Evolutionary conservation across 176 grass and related monocot species (phyloP).

Genomic region (Stipa capillata): DNA sequence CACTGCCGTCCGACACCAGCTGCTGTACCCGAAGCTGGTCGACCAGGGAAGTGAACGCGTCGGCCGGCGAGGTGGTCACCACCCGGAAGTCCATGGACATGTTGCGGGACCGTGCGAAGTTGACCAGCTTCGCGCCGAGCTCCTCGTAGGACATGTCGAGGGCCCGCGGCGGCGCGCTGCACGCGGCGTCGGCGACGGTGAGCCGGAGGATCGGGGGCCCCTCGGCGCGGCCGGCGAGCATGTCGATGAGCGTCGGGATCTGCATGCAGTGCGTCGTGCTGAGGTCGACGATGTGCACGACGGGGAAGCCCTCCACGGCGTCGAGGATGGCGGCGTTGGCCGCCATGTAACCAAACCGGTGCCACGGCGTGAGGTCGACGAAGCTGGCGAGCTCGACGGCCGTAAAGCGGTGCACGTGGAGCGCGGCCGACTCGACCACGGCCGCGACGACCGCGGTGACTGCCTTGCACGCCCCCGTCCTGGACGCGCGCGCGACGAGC

Average conservation of each 20-base stretch:
- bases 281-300: constrained; percentile 81
- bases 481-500: constrained; percentile 75
- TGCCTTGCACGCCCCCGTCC: constrained; percentile 81
- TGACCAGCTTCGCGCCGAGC: constrained; percentile 62
- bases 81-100: constrained; percentile 73
- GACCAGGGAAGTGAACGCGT: constrained; percentile 56
- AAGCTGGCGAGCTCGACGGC: constrained; percentile 84
- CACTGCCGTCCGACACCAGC: constrained; percentile 57
- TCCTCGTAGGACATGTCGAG: constrained; percentile 88
- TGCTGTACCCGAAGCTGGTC: constrained; percentile 74
- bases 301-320: constrained; percentile 63
- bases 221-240: constrained; percentile 64
- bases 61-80: constrained; percentile 44
- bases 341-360: constrained; percentile 85
- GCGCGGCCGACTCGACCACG: constrained; percentile 38
- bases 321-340: constrained; percentile 84
- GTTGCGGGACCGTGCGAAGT: constrained; percentile 78
- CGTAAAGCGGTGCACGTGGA: constrained; percentile 67
- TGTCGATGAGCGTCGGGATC: constrained; percentile 96
- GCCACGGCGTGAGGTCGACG: constrained; percentile 95
- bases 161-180: constrained; percentile 25
- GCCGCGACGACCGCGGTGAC: constrained; percentile 37
- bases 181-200: constrained; percentile 40
- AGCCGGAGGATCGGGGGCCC: constrained; percentile 68
- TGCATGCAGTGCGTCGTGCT: constrained; percentile 99